These are phyloP conservation scores for Lichtheimia ornata DNA, from an alignment of 371 early-diverging fungal species.

Conservation along the genomic window DNA sequence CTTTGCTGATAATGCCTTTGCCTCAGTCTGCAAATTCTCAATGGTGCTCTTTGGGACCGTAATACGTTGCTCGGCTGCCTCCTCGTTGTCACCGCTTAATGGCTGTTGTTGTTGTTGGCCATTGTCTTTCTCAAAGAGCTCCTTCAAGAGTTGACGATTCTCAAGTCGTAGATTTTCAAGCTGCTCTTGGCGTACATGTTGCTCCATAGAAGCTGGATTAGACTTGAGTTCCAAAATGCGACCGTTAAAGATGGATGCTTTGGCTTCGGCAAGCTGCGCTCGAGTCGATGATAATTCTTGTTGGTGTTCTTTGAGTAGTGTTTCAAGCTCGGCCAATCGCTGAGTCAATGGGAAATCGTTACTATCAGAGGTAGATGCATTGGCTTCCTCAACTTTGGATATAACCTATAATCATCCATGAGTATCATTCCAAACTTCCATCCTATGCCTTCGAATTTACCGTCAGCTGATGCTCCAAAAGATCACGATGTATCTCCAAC, in stretches of 20 bases:
- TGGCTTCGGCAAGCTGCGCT: neutral
- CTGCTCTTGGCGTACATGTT: conserved; percentile 63
- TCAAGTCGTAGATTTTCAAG: conserved; percentile 62
- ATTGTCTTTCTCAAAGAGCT: conserved; percentile 14
- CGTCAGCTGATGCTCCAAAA: conserved; percentile 53
- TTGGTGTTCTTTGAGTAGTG: conserved; percentile 34
- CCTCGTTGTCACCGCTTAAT: neutral
- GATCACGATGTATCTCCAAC: conserved; percentile 46
- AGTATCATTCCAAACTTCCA: neutral
- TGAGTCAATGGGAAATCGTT: conserved; percentile 58
- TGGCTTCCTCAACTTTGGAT: conserved; percentile 63
- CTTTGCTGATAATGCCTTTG: conserved; percentile 31
- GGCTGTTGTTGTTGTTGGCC: neutral
- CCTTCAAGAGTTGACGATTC: conserved; percentile 49
- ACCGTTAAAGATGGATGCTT: conserved; percentile 9
- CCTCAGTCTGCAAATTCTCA: conserved; percentile 56
- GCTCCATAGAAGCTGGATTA: conserved; percentile 71
- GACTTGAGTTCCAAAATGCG: conserved; percentile 70
- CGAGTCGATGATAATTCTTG: neutral
- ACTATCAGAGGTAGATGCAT: conserved; percentile 20
- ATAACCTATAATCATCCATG: conserved; percentile 41
- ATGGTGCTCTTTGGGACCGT: conserved; percentile 58
- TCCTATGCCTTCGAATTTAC: conserved; percentile 20
- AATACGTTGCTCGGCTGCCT: conserved; percentile 4
- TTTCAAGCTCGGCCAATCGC: conserved; percentile 65